phyloP scores from a whole-genome alignment of 306 rosid genomes.

The Pachyrhizus erosus region DNA sequence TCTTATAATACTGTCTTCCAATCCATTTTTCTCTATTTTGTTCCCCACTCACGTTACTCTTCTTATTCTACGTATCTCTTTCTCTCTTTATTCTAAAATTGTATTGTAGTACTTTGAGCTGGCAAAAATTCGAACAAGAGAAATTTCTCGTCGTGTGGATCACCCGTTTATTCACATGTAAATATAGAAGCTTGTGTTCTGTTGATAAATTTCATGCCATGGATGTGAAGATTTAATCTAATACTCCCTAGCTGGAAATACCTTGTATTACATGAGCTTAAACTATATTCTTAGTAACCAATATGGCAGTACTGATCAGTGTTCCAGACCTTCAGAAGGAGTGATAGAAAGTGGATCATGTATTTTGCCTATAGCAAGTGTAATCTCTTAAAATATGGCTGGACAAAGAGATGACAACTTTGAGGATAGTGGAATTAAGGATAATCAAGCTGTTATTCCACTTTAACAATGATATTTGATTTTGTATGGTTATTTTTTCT shows the following conservation, averaged over 20 bases:
- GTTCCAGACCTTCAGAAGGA: slow-evolving; percentile 68
- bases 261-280: background rate
- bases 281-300: background rate
- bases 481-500: background rate
- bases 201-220: too few relatives aligned
- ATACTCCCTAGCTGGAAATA: background rate
- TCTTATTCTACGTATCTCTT: too few relatives aligned
- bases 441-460: background rate
- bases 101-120: too few relatives aligned
- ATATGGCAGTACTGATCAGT: slow-evolving; percentile 52
- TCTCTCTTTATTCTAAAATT: too few relatives aligned
- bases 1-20: too few relatives aligned
- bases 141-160: too few relatives aligned
- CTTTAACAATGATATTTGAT: background rate
- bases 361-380: background rate
- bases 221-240: too few relatives aligned
- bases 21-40: too few relatives aligned
- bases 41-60: too few relatives aligned
- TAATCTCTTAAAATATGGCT: background rate
- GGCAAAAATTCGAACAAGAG: too few relatives aligned
- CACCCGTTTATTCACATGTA: too few relatives aligned
- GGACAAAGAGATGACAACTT: background rate
- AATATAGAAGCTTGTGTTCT: too few relatives aligned
- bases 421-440: background rate
- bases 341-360: slow-evolving; percentile 63